Base-by-base conservation (phyloP, 805 yeast genomes). In the Nakazawaea wyomingensis region DNA sequence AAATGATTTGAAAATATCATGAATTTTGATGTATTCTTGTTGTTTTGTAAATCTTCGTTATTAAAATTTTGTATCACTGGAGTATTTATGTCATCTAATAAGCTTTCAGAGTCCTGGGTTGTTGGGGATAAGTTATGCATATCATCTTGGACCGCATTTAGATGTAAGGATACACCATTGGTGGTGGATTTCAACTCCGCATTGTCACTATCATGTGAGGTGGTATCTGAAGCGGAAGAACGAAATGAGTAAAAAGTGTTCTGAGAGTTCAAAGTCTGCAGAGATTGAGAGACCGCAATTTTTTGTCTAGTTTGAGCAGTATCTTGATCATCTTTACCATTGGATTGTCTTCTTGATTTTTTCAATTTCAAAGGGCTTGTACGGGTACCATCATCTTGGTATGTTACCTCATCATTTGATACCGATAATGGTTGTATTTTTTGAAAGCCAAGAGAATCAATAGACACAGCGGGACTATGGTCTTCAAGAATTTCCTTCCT, bases 361-460 rank as follows among this genome's bases (percentile, higher is more conserved):
- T 19, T 24, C 13, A 42, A 16, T 17, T 36, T 21, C 21, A 42
- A 36, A 3, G 45, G 45, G 14, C 41, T 42, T 6, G 45, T 42
- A 17, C 22, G 13, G 5, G 21, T 29, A 33, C 11, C n/a, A 10
- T 29, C 36, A 13, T 13, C 42, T 20, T 34, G 13, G n/a, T 13
- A 22, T 5, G 27, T 27, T 16, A 18, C 5, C 10, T 26, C 34
- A 4, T 19, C 27, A 7, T 22, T 36, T 10, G 20, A 17, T 9
- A 48, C 42, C 7, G 33, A 27, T 26, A 48, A 29, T 3, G 49
- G 51, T 17, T 30, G 34, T 18, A 48, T 38, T 32, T 43, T 34
- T 27, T 37, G 20, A 21, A 48, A 44, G 3, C 51, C 51, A 13
- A 48, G 31, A 8, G 46, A 41, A 35, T 48, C 51, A 5, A 48